phyloP scores from a whole-genome alignment of 768 basidiomycete species.

The Leccinum imitatum region DNA sequence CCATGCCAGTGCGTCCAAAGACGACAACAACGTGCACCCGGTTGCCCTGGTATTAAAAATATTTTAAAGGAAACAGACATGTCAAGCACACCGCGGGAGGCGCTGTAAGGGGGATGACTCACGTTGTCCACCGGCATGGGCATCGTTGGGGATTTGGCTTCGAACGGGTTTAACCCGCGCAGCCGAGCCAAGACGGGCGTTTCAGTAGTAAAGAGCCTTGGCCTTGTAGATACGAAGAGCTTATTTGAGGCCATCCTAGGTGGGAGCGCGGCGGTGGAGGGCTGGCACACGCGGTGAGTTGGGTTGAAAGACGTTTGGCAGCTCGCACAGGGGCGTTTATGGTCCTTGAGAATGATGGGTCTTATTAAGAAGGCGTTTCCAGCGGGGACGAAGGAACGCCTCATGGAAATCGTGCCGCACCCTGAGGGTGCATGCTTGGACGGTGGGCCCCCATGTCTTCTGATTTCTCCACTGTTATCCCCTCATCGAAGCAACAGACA shows the following conservation, averaged over 20 bases:
- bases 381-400: conserved; percentile 23
- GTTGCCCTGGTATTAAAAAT: conserved; percentile 22
- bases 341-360: conserved; percentile 11
- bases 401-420: conserved; percentile 34
- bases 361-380: conserved; percentile 21
- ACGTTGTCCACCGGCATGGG: conserved; percentile 34
- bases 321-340: conserved; percentile 24
- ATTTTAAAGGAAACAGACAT: neutral
- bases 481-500: conserved; percentile 4
- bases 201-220: conserved; percentile 24
- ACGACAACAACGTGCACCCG: conserved; percentile 32
- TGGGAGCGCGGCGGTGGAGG: conserved; percentile 1
- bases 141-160: conserved; percentile 19
- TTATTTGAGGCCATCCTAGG: conserved; percentile 26
- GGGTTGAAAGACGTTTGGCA: conserved; percentile 12
- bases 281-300: conserved; percentile 17
- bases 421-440: conserved; percentile 16
- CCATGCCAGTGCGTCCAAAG: conserved; percentile 35
- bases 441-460: conserved; percentile 9
- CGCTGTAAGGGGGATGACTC: conserved; percentile 8
- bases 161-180: conserved; percentile 27
- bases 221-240: conserved; percentile 17
- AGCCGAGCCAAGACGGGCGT: conserved; percentile 24
- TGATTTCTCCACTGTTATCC: conserved; percentile 18
- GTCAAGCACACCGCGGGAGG: neutral